Evolutionary conservation across 129 eudicot species (phyloP).

Genomic region (Erigeron canadensis): DNA sequence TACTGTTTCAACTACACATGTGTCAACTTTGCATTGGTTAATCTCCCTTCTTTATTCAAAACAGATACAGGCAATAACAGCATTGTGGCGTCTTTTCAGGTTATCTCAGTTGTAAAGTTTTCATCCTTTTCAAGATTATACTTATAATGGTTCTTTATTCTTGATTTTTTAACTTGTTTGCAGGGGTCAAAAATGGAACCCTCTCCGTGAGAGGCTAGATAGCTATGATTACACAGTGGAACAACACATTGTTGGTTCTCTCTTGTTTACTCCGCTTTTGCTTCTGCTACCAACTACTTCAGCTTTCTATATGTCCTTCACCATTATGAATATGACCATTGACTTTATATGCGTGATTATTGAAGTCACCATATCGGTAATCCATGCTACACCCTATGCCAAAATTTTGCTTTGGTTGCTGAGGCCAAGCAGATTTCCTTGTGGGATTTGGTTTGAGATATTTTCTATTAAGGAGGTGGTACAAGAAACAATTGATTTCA

Average conservation of each 20-base stretch:
- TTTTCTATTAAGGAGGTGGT: slow-evolving; percentile 33
- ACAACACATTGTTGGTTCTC: slow-evolving; percentile 91
- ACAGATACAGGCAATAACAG: slow-evolving; percentile 76
- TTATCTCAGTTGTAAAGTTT: slow-evolving; percentile 16
- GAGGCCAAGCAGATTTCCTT: slow-evolving; percentile 72
- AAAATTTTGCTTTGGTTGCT: slow-evolving; percentile 71
- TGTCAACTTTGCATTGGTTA: slow-evolving; percentile 65
- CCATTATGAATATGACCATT: slow-evolving; percentile 60
- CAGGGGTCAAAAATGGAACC: slow-evolving; percentile 97
- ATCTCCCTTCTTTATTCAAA: slow-evolving; percentile 74
- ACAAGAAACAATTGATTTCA: slow-evolving; percentile 20
- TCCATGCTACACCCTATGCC: slow-evolving; percentile 87
- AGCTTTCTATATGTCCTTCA: slow-evolving; percentile 84
- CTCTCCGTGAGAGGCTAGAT: slow-evolving; percentile 90
- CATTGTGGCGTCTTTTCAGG: slow-evolving; percentile 99
- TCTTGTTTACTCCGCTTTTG: slow-evolving; percentile 79
- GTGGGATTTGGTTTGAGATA: slow-evolving; percentile 83
- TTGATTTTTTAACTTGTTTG: slow-evolving; percentile 9
- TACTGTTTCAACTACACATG: slow-evolving; percentile 53
- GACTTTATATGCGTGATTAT: slow-evolving; percentile 46
- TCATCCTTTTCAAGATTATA: not conserved
- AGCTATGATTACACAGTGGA: slow-evolving; percentile 92
- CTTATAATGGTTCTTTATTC: not conserved
- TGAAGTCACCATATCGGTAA: slow-evolving; percentile 55
- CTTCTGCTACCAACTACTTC: slow-evolving; percentile 91